Evolutionary conservation across 768 basidiomycete genomes (phyloP).

Genomic region (Coprinopsis sp.): DNA sequence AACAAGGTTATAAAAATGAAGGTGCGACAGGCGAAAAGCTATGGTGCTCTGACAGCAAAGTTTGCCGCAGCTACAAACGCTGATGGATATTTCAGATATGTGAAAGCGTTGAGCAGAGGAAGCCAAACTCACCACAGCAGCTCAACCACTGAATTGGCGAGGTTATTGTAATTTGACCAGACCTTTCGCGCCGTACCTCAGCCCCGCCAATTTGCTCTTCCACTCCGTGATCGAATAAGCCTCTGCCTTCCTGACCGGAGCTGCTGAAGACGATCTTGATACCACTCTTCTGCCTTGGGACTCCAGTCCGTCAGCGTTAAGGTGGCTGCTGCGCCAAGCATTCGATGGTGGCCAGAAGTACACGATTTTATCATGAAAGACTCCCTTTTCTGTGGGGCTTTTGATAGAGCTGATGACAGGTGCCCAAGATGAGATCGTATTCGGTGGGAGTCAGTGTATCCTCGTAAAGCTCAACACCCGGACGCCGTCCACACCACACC

Average conservation of each 20-base stretch:
- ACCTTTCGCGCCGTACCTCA: background rate
- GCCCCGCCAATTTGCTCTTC: background rate
- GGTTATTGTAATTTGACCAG: background rate
- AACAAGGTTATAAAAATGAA: no score
- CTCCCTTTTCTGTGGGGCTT: no score
- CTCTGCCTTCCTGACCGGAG: background rate
- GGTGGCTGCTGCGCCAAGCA: background rate
- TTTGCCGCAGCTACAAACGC: no score
- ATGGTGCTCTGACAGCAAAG: no score
- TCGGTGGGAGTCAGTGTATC: background rate
- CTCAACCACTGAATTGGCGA: no score
- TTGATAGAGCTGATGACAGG: background rate
- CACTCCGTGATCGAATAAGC: background rate
- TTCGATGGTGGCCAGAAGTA: background rate
- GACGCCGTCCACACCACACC: background rate
- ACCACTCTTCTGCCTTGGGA: background rate
- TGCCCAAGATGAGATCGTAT: background rate
- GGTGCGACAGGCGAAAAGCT: no score
- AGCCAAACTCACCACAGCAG: no score
- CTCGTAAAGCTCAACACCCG: background rate
- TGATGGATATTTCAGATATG: no score
- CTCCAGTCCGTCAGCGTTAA: constrained; percentile 2
- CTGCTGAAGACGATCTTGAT: background rate
- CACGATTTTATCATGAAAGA: background rate
- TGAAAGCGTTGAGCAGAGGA: no score